A percentile compares a stretch with the other conserved stretches of the same genome.
These are phyloP conservation scores for Ogataea chonburiensis DNA, from an alignment of 805 yeast species.

Conservation along the genomic window DNA sequence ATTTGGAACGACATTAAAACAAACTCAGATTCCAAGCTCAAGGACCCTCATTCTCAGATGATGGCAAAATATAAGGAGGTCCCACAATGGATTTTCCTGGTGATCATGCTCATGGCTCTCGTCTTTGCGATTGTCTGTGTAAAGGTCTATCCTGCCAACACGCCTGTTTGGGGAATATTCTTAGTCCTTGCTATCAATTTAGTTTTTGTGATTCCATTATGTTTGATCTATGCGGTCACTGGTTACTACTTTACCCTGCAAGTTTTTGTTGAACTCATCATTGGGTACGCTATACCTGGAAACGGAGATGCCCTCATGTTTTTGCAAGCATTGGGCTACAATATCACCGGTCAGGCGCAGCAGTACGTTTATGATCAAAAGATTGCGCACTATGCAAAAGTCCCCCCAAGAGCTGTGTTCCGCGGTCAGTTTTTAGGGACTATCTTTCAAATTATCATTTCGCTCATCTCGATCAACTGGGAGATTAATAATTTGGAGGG, in stretches of 20 bases:
- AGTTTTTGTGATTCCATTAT: constrained; percentile 58
- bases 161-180: constrained; percentile 63
- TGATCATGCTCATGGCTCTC: constrained; percentile 46
- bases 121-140: constrained; percentile 40
- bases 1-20: constrained; percentile 18
- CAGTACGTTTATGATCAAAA: constrained; percentile 56
- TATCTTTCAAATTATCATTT: constrained; percentile 43
- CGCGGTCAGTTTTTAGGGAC: constrained; percentile 47
- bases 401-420: constrained; percentile 62
- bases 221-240: constrained; percentile 60
- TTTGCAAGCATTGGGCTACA: constrained; percentile 58
- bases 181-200: constrained; percentile 55
- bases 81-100: constrained; percentile 70
- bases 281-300: constrained; percentile 66
- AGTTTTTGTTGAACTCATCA: constrained; percentile 61
- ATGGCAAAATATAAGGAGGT: constrained; percentile 63
- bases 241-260: constrained; percentile 58
- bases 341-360: constrained; percentile 53
- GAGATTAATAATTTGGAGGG: constrained; percentile 38
- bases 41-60: constrained; percentile 37
- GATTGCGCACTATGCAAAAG: constrained; percentile 61
- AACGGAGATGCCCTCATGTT: constrained; percentile 60
- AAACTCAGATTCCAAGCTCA: constrained; percentile 29
- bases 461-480: constrained; percentile 40
- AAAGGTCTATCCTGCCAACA: constrained; percentile 45